These are phyloP conservation scores for Nymphaea colorata DNA, from an alignment of 164 flowering plant genomes.

Conservation along the genomic window DNA sequence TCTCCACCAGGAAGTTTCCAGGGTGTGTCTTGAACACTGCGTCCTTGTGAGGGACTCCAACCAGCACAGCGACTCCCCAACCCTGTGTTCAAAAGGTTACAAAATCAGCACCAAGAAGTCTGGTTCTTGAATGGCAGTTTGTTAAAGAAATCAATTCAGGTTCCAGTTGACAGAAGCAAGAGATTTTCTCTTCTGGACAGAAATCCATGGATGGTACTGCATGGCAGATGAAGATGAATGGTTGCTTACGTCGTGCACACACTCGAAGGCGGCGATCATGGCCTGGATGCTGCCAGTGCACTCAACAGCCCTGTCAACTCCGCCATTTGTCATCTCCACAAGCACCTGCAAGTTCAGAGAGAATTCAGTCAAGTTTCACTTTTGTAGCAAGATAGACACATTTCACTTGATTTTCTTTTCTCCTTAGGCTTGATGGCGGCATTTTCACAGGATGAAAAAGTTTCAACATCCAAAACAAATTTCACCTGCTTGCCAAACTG, in stretches of 20 bases:
- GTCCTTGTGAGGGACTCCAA: neutral
- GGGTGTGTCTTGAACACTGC: slow-evolving; percentile 48
- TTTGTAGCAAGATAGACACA: neutral
- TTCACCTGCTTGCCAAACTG: no score
- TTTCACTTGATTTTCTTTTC: neutral
- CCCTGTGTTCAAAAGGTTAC: slow-evolving; percentile 23
- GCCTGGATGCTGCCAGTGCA: slow-evolving; percentile 51
- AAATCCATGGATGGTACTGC: neutral
- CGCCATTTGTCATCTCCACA: slow-evolving; percentile 59
- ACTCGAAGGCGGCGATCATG: slow-evolving; percentile 72
- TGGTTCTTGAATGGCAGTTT: neutral
- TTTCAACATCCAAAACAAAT: no score
- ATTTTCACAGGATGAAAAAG: no score
- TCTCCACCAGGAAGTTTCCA: slow-evolving; percentile 27
- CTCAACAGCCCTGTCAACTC: slow-evolving; percentile 56
- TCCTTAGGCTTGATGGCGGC: neutral
- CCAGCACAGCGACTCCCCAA: slow-evolving; percentile 68
- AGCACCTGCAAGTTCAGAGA: slow-evolving; percentile 23
- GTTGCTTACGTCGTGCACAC: slow-evolving; percentile 50
- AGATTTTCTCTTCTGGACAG: neutral
- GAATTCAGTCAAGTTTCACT: neutral
- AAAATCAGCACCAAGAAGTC: neutral
- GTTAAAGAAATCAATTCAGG: neutral
- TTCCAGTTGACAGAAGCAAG: neutral
- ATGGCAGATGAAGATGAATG: neutral